Conservation (phyloP, 139 green algal genomes). For the Zygnema circumcarinatum region DNA sequence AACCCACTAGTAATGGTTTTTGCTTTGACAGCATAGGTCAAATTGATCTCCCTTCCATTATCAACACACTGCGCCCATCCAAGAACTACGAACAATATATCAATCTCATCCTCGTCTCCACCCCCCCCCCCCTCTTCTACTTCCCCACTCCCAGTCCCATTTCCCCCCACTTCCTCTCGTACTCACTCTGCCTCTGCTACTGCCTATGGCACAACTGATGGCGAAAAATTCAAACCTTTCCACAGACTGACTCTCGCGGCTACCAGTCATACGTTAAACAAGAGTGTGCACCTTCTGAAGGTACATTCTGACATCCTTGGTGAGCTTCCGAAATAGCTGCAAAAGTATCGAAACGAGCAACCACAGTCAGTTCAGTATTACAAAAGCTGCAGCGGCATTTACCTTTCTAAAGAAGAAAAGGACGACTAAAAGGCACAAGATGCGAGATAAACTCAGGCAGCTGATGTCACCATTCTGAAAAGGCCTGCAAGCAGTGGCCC, state of each 20-base stretch:
- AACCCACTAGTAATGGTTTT: constrained; percentile 91
- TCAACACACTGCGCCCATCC: constrained; percentile 59
- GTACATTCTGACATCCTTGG: constrained; percentile 87
- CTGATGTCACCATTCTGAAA: constrained; percentile 72
- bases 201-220: no score
- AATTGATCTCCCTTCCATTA: constrained; percentile 68
- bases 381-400: no score
- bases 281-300: constrained; percentile 74
- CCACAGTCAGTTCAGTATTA: not conserved
- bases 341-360: constrained; percentile 24
- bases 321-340: constrained; percentile 92
- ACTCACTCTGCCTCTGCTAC: no score
- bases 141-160: not conserved
- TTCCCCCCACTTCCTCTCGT: no score
- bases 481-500: constrained; percentile 65
- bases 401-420: no score
- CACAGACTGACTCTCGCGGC: no score
- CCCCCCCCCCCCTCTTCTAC: no score
- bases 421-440: no score
- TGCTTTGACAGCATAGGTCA: constrained; percentile 75
- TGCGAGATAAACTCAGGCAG: no score
- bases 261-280: no score
- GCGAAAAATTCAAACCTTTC: no score
- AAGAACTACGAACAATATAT: not conserved
- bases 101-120: no score